Percentiles rank a stretch among this genome's conserved stretches.
Evolutionary conservation across 805 yeast genomes (phyloP).

Genomic region (Saturnispora dispora): DNA sequence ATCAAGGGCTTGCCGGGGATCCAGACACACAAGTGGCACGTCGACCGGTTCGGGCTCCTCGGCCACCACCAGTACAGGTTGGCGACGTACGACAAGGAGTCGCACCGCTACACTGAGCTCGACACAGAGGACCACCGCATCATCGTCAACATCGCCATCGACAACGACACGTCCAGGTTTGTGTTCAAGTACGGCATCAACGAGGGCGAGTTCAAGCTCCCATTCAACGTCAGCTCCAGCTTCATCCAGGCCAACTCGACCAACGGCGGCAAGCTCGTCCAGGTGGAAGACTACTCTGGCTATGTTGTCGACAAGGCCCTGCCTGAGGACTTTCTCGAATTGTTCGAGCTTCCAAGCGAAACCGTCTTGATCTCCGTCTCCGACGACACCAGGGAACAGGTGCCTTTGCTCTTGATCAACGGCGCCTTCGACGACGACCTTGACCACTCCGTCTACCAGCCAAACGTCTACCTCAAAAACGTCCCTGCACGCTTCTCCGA

Average conservation of each 20-base stretch:
- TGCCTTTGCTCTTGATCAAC: background rate
- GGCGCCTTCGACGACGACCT: background rate
- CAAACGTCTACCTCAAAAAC: background rate
- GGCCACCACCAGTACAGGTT: conserved; percentile 24
- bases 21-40: conserved; percentile 20
- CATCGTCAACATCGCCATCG: conserved; percentile 7
- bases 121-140: conserved; percentile 13
- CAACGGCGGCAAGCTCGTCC: conserved; percentile 5
- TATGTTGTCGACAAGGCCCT: conserved; percentile 17
- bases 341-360: background rate
- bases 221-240: conserved; percentile 15
- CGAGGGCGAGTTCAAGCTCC: conserved; percentile 13
- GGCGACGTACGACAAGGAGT: conserved; percentile 12
- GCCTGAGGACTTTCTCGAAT: conserved; percentile 5
- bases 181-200: conserved; percentile 15
- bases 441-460: background rate
- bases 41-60: conserved; percentile 22
- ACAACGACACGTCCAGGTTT: conserved; percentile 9
- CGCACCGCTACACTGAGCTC: conserved; percentile 15
- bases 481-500: background rate
- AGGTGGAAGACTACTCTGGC: conserved; percentile 18
- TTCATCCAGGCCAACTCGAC: conserved; percentile 14
- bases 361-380: background rate
- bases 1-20: conserved; percentile 24
- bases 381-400: background rate